A percentile compares a stretch with the other conserved stretches of the same genome.
Conservation (phyloP, 2,329 filamentous ascomycete species). For the Aspergillus ochraceus region DNA sequence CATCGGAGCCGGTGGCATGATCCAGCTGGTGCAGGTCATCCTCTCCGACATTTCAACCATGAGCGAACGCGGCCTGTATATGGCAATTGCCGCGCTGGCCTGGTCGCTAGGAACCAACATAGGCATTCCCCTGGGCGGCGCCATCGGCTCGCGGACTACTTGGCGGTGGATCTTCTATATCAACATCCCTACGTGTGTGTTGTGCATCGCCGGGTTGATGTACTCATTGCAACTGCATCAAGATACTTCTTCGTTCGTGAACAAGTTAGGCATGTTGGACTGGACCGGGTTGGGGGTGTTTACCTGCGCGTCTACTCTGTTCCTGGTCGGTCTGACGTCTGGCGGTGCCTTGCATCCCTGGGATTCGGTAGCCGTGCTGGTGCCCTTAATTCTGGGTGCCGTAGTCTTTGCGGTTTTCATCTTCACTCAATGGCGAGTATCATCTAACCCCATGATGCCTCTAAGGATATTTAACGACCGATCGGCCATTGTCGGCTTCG, state of each 20-base stretch:
- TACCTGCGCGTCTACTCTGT: background rate
- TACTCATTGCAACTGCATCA: background rate
- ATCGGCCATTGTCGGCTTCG: background rate
- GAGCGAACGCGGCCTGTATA: background rate
- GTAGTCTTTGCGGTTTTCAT: background rate
- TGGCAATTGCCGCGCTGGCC: background rate
- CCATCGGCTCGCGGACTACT: background rate
- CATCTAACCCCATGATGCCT: background rate
- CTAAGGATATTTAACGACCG: background rate
- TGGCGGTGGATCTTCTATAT: background rate
- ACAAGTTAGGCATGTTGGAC: background rate
- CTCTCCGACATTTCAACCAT: background rate
- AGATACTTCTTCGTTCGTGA: background rate
- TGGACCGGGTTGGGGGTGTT: background rate
- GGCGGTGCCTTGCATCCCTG: constrained; percentile 1
- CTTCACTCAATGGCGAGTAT: background rate
- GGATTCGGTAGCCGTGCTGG: background rate
- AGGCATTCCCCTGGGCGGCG: background rate
- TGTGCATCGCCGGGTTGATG: background rate
- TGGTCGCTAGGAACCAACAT: background rate
- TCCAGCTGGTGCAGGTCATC: background rate
- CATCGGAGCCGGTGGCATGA: background rate
- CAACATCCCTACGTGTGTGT: background rate
- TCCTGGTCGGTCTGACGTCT: background rate
- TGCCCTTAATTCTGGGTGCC: background rate